Conservation (phyloP, 1,284 basidiomycete genomes). For the Chondrostereum purpureum region DNA sequence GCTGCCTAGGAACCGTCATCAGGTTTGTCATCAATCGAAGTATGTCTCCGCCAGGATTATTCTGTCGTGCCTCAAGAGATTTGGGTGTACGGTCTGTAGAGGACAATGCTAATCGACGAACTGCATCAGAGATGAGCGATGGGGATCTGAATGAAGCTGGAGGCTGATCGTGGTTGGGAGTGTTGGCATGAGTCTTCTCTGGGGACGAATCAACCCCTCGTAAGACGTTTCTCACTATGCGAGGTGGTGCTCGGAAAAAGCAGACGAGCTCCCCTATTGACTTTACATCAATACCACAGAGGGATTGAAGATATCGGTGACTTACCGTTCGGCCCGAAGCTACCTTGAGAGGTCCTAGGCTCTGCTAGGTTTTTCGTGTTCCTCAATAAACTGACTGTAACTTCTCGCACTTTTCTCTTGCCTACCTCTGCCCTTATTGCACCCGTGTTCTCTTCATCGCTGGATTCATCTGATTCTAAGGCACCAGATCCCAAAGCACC, state of each 20-base stretch:
- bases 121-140: conserved; percentile 60
- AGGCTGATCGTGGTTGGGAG: conserved; percentile 21
- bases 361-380: conserved; percentile 73
- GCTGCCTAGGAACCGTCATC: conserved; percentile 53
- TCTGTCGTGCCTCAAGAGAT: conserved; percentile 33
- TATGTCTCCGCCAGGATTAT: conserved; percentile 45
- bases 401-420: conserved; percentile 37
- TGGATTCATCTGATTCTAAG: conserved; percentile 52
- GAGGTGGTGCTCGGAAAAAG: conserved; percentile 74
- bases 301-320: too few species aligned
- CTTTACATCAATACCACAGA: conserved; percentile 2
- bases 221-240: conserved; percentile 55
- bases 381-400: conserved; percentile 47
- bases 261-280: conserved; percentile 72
- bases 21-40: conserved; percentile 69
- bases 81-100: conserved; percentile 44
- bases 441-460: conserved; percentile 36
- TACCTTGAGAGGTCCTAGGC: conserved; percentile 73
- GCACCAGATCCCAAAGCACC: conserved; percentile 38
- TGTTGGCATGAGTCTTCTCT: conserved; percentile 18
- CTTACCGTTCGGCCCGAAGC: conserved; percentile 82
- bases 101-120: conserved; percentile 52
- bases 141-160: conserved; percentile 54
- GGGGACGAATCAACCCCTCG: conserved; percentile 45
- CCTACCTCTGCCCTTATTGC: conserved; percentile 17